A percentile compares a stretch with the other conserved stretches of the same genome.
Conservation (phyloP, 2,329 filamentous ascomycete species). For the Alternaria tenuissima region DNA sequence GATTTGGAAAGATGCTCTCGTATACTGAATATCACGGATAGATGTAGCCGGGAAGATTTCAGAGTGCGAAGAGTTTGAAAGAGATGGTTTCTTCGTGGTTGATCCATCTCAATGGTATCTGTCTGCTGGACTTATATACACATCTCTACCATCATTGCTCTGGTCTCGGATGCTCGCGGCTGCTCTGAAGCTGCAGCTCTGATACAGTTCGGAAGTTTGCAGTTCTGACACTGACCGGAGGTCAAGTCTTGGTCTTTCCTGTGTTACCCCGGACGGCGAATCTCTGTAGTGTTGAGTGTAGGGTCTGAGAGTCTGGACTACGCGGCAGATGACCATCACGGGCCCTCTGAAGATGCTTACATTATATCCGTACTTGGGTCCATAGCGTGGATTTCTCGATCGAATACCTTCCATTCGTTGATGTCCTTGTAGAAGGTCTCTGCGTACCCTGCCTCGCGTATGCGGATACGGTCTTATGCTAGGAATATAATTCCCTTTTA, state of each 20-base stretch:
- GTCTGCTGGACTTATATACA: conserved; percentile 5
- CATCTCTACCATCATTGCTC: neutral
- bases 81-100: neutral
- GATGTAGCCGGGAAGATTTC: neutral
- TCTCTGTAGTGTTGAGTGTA: neutral
- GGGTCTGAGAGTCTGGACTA: neutral
- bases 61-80: neutral
- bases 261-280: neutral
- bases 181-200: neutral
- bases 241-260: neutral
- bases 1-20: neutral
- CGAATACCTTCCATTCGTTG: neutral
- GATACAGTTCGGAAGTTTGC: neutral
- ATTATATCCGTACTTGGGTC: neutral
- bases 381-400: neutral
- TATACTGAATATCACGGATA: neutral
- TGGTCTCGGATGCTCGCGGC: neutral
- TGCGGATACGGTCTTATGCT: neutral
- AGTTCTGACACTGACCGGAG: neutral
- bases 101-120: neutral
- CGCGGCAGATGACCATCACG: neutral
- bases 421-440: neutral
- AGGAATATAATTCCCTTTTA: neutral
- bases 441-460: neutral
- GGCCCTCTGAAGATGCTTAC: neutral